These are phyloP conservation scores for Cicer yamashitae DNA, from an alignment of 306 rosid genomes.

Conservation along the genomic window DNA sequence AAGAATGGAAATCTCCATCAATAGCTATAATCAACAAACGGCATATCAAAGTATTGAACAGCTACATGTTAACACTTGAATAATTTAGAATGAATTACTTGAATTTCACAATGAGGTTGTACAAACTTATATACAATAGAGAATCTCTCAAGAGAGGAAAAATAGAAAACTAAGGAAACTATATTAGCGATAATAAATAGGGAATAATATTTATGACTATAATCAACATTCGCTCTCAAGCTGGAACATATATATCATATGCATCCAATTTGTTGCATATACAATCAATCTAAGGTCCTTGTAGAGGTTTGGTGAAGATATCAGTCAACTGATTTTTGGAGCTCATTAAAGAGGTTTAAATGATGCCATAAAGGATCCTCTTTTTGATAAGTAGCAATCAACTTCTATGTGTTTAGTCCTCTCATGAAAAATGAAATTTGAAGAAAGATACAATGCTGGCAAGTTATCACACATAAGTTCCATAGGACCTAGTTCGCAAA, in stretches of 20 bases:
- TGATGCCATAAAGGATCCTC: not conserved
- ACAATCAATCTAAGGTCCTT: too few relatives aligned
- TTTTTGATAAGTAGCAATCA: not conserved
- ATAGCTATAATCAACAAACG: not conserved
- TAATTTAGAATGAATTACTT: constrained; percentile 6
- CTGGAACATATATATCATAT: too few relatives aligned
- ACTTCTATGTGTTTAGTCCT: not conserved
- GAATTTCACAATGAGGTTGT: too few relatives aligned
- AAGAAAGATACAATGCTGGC: not conserved
- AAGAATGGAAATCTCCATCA: constrained; percentile 5
- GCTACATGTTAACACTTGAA: constrained; percentile 1
- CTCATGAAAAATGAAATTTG: not conserved
- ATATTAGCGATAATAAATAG: not conserved
- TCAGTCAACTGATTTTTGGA: too few relatives aligned
- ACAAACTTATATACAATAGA: not conserved
- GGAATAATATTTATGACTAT: constrained; percentile 10
- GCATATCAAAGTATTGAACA: not conserved
- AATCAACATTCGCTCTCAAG: not conserved
- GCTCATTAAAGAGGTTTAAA: too few relatives aligned
- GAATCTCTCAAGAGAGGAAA: not conserved
- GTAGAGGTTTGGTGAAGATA: too few relatives aligned
- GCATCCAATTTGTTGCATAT: too few relatives aligned
- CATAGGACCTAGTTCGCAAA: not conserved
- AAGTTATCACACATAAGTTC: not conserved
- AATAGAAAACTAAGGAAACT: not conserved